Evolutionary conservation across 139 green algal species (phyloP).

Genomic region (Auxenochlorella pyrenoidosa): DNA sequence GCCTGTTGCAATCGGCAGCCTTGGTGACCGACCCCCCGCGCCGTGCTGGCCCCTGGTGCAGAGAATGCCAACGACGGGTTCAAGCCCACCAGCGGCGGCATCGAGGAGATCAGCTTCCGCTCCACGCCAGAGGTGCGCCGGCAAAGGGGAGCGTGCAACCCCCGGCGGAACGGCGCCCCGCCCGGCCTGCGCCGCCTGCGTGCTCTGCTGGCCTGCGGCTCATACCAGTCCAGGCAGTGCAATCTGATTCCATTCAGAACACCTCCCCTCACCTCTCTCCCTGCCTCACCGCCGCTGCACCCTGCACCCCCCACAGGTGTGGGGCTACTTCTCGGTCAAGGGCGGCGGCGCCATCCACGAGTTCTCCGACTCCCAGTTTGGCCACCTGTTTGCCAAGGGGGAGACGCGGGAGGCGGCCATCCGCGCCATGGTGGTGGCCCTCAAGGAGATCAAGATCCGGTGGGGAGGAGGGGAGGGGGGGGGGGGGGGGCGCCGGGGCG

Average conservation of each 20-base stretch:
- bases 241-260: no score
- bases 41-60: neutral
- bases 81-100: conserved; percentile 94
- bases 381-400: conserved; percentile 96
- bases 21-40: no score
- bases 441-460: conserved; percentile 92
- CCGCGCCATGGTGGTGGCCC: conserved; percentile 92
- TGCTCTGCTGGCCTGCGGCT: neutral
- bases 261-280: neutral
- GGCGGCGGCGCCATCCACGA: conserved; percentile 95
- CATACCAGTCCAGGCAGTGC: no score
- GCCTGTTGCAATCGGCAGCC: no score
- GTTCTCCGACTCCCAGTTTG: conserved; percentile 98
- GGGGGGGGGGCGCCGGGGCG: no score
- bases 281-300: no score
- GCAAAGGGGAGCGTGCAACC: no score
- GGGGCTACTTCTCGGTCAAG: conserved; percentile 98
- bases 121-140: conserved; percentile 29
- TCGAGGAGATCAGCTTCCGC: conserved; percentile 93
- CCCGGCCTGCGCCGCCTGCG: neutral
- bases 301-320: conserved; percentile 84
- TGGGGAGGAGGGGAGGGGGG: neutral
- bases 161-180: no score
- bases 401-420: conserved; percentile 83
- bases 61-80: conserved; percentile 97